Base-by-base conservation (phyloP, 495 filamentous ascomycete genomes). In the Aspergillus sclerotiicarbonarius region DNA sequence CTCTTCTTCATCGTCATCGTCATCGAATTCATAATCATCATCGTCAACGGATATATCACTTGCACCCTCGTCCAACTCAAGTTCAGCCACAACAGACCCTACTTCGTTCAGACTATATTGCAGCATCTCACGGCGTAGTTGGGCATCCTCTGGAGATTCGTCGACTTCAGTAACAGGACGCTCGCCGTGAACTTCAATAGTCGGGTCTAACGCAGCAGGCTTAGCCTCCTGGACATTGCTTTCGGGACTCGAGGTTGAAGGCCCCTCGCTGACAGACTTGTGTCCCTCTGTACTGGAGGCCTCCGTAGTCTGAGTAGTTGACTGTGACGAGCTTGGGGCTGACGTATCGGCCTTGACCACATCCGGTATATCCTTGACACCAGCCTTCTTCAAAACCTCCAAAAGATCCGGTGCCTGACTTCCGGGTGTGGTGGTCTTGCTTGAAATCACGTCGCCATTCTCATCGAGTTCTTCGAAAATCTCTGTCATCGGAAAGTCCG, bases 401-500 rank as follows among this genome's bases (percentile, higher is more conserved):
- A 89, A 59, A 13, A 92, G 67, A 55, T 88, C 80, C 2, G 84
- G 71, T 45, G 85, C 80, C 8, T 77, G 72, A 45, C 88, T 80
- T 18, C 83, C 84, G 0, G 90, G 84, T 1, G 68, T 81, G 10
- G 84, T 83, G 8, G 84, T 74, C 29, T 76, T 79, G 53, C 75
- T 85, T 0, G 82, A 87, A 31, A 96, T 75, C 10, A 98, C 80
- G 64, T 96, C 93, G 16, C 84, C 94, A 16, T 96, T 86, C 18
- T 96, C 93, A 68, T 98, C 94, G 46, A 98, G 76, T 73, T 96
- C 87, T 70, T 98, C 93, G 43, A 86, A 72, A 58, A 98, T 97
- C 53, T 97, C 93, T 19, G 84, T 89, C 52, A 96, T 79, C 3
- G 91, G 88, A 46, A 92, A 68, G 57, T 86, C 71, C 10, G 62